Percentiles rank a stretch among this genome's conserved stretches.
These are phyloP conservation scores for Phaeophleospora eucalypticola DNA, from an alignment of 2,329 filamentous ascomycete species.

Conservation along the genomic window DNA sequence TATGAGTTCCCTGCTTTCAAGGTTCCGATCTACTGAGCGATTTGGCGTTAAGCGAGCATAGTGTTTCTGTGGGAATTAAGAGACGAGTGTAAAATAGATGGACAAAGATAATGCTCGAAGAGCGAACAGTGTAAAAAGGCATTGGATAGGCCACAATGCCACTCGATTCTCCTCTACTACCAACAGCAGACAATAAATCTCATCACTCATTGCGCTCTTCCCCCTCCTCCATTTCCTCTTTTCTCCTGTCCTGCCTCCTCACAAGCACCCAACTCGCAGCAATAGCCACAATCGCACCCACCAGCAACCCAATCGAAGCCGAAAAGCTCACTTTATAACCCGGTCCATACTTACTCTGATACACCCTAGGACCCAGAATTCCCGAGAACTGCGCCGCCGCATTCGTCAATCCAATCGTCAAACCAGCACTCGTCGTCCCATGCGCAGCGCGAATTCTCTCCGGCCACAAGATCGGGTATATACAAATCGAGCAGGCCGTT, in stretches of 20 bases:
- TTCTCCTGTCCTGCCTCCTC: conserved; percentile 3
- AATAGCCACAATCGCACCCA: conserved; percentile 24
- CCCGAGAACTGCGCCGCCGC: conserved; percentile 35
- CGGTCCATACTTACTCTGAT: conserved; percentile 39
- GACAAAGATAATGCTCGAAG: no score
- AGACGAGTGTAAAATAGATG: no score
- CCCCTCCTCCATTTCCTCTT: neutral
- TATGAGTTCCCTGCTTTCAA: conserved; percentile 19
- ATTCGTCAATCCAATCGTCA: conserved; percentile 39
- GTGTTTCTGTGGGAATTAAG: no score
- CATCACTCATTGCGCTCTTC: neutral
- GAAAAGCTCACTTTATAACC: conserved; percentile 38
- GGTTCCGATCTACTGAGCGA: conserved; percentile 19
- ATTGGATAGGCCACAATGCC: no score
- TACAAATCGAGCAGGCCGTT: conserved; percentile 37
- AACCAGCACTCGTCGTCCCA: conserved; percentile 38
- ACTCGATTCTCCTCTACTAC: no score
- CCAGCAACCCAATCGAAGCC: conserved; percentile 35
- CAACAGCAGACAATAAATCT: no score
- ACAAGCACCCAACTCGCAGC: conserved; percentile 20
- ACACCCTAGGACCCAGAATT: conserved; percentile 41
- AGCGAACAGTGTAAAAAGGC: no score
- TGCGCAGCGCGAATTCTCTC: conserved; percentile 39
- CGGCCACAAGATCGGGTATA: conserved; percentile 41
- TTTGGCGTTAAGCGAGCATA: no score